Conservation (phyloP, 768 basidiomycete species). For the Suillus clintonianus region DNA sequence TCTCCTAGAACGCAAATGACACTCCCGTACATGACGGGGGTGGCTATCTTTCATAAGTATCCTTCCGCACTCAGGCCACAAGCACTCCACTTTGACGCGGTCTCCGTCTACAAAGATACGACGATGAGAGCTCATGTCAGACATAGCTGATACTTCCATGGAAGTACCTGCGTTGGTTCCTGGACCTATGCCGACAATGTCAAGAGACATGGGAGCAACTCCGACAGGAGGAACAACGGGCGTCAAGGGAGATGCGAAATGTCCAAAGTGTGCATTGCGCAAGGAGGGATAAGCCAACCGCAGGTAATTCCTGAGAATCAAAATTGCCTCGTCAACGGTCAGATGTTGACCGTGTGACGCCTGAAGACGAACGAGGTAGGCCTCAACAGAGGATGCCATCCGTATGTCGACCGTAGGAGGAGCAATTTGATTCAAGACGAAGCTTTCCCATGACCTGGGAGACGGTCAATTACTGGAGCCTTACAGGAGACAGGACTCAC, state of each 20-base stretch:
- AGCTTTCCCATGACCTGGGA: background rate
- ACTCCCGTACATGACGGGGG: background rate
- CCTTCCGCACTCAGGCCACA: background rate
- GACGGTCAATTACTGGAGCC: background rate
- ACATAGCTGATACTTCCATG: background rate
- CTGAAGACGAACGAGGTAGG: background rate
- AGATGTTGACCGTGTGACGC: background rate
- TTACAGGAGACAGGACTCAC: background rate
- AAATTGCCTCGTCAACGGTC: background rate
- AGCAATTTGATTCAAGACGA: background rate
- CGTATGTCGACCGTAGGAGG: background rate
- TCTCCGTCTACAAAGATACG: background rate
- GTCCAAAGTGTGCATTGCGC: background rate
- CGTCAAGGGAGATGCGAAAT: background rate
- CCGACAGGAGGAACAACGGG: background rate
- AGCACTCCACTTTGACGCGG: background rate
- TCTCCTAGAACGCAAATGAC: background rate
- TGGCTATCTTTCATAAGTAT: slow-evolving; percentile 1
- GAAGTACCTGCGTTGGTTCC: background rate
- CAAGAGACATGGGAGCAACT: background rate
- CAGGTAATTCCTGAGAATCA: background rate
- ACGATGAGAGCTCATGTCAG: background rate
- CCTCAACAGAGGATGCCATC: background rate
- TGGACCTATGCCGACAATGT: background rate
- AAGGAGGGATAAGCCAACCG: background rate